Conservation (phyloP, 2,329 filamentous ascomycete genomes). For the Diplodia seriata region DNA sequence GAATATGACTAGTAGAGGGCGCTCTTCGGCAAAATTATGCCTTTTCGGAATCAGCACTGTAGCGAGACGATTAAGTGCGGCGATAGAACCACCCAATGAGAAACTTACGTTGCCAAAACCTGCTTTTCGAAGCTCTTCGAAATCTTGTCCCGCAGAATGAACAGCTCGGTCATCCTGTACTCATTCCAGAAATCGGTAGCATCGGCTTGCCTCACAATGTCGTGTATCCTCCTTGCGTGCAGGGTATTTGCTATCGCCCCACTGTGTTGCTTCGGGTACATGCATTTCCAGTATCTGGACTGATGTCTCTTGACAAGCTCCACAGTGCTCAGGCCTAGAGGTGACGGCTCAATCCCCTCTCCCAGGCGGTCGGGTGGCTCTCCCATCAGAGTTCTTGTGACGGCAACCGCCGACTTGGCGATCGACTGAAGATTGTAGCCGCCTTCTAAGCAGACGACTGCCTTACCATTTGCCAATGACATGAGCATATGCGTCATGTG, state of each 20-base stretch:
- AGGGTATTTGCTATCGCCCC: conserved; percentile 39
- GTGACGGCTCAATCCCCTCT: conserved; percentile 53
- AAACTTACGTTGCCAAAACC: conserved; percentile 74
- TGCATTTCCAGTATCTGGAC: conserved; percentile 81
- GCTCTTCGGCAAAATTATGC: conserved; percentile 68
- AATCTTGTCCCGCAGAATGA: conserved; percentile 75
- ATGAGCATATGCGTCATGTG: conserved; percentile 99
- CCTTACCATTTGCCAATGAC: conserved; percentile 86
- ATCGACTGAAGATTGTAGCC: conserved; percentile 95
- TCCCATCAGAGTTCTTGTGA: conserved; percentile 92
- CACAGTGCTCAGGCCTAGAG: conserved; percentile 52
- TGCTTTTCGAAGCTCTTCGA: conserved; percentile 85
- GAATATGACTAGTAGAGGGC: conserved; percentile 80
- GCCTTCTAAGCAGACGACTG: conserved; percentile 92
- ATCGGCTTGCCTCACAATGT: conserved; percentile 81
- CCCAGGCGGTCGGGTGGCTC: conserved; percentile 74
- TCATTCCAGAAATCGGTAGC: conserved; percentile 73
- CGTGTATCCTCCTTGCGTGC: conserved; percentile 71
- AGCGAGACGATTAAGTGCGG: neutral
- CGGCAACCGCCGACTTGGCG: conserved; percentile 87
- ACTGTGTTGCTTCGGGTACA: conserved; percentile 69
- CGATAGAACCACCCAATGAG: conserved; percentile 32
- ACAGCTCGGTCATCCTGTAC: conserved; percentile 79
- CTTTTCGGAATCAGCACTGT: conserved; percentile 45
- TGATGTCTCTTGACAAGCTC: conserved; percentile 65